A percentile compares a stretch with the other conserved stretches of the same genome.
Evolutionary conservation across 2,329 filamentous ascomycete genomes (phyloP).

Genomic region (Aspergillus novofumigatus): DNA sequence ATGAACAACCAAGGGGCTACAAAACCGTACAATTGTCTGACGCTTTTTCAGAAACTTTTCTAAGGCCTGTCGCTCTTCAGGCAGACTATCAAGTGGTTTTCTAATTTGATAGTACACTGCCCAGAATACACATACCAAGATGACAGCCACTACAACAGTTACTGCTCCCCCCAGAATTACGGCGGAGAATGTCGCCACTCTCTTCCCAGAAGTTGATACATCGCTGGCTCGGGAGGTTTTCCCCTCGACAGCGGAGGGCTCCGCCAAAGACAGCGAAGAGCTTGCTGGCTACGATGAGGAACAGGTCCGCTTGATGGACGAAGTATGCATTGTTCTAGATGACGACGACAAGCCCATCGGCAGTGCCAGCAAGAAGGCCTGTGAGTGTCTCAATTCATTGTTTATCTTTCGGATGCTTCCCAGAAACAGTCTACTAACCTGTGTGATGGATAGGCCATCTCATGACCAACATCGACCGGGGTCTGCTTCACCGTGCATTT

Average conservation of each 20-base stretch:
- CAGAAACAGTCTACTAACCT: background rate
- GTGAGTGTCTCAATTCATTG: slow-evolving; percentile 50
- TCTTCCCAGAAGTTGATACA: slow-evolving; percentile 79
- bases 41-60: background rate
- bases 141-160: slow-evolving; percentile 47
- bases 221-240: slow-evolving; percentile 50
- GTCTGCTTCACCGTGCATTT: slow-evolving; percentile 93
- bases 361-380: slow-evolving; percentile 96
- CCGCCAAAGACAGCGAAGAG: slow-evolving; percentile 55
- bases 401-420: background rate
- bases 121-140: slow-evolving; percentile 11
- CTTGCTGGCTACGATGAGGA: slow-evolving; percentile 93
- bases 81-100: background rate
- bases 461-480: slow-evolving; percentile 97
- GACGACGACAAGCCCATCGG: slow-evolving; percentile 90
- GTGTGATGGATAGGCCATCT: slow-evolving; percentile 67
- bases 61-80: background rate
- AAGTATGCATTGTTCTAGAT: slow-evolving; percentile 95
- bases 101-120: background rate
- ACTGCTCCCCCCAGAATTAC: slow-evolving; percentile 63
- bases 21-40: background rate
- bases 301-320: slow-evolving; percentile 97
- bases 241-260: slow-evolving; percentile 36
- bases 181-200: slow-evolving; percentile 75
- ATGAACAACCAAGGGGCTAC: background rate